phyloP scores from a whole-genome alignment of 306 rosid genomes.

The Herpetospermum pedunculosum region DNA sequence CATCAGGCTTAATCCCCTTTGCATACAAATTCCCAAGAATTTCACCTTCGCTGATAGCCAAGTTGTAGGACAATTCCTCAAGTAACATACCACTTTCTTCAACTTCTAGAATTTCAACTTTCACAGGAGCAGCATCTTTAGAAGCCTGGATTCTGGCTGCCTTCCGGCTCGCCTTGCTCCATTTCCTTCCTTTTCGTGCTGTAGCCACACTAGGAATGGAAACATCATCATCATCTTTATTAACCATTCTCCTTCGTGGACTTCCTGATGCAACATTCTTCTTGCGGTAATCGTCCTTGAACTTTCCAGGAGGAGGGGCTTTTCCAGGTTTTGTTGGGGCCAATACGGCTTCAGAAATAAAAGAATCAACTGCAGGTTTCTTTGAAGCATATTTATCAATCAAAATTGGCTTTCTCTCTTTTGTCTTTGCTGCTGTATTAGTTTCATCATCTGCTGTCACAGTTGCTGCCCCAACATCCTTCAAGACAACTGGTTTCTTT shows the following conservation, averaged over 20 bases:
- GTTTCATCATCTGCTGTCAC: slow-evolving; percentile 16
- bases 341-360: slow-evolving; percentile 50
- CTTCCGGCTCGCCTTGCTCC: slow-evolving; percentile 96
- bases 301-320: slow-evolving; percentile 53
- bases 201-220: slow-evolving; percentile 49
- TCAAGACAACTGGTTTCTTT: slow-evolving; percentile 65
- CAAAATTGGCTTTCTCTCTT: slow-evolving; percentile 77
- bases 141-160: slow-evolving; percentile 97
- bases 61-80: slow-evolving; percentile 70
- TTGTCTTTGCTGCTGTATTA: slow-evolving; percentile 23
- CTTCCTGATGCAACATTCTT: slow-evolving; percentile 47
- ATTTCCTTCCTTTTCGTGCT: slow-evolving; percentile 85
- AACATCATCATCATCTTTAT: slow-evolving; percentile 41
- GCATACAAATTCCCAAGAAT: slow-evolving; percentile 79
- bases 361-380: slow-evolving; percentile 56
- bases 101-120: slow-evolving; percentile 92
- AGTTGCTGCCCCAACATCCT: slow-evolving; percentile 57
- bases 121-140: slow-evolving; percentile 93
- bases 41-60: slow-evolving; percentile 73
- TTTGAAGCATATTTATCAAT: slow-evolving; percentile 84
- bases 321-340: slow-evolving; percentile 77
- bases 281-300: slow-evolving; percentile 63
- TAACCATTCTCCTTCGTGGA: slow-evolving; percentile 44
- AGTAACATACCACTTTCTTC: slow-evolving; percentile 65
- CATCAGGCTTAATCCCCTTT: slow-evolving; percentile 91